These are phyloP conservation scores for Coriaria nepalensis DNA, from an alignment of 306 rosid genomes.

Conservation along the genomic window DNA sequence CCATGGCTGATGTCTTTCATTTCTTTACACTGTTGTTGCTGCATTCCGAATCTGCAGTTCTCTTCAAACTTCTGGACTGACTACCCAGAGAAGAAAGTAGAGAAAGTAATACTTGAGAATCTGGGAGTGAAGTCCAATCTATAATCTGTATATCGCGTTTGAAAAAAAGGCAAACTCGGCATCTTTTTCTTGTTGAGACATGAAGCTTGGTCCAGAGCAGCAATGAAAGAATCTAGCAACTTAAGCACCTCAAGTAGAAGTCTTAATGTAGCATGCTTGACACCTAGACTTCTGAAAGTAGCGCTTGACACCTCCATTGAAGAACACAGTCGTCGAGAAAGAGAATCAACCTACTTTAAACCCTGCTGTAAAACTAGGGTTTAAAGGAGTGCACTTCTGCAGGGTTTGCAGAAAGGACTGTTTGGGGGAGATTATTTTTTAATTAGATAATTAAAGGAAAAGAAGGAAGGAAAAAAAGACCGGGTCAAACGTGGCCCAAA, in stretches of 20 bases:
- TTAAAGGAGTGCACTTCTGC: too few species aligned
- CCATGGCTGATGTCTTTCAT: slow-evolving; percentile 29
- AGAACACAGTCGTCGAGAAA: neutral
- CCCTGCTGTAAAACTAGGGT: too few species aligned
- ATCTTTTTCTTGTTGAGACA: slow-evolving; percentile 13
- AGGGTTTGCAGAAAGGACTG: neutral
- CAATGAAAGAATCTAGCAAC: slow-evolving; percentile 47
- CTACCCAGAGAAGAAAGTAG: slow-evolving; percentile 49
- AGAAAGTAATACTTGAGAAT: slow-evolving; percentile 58
- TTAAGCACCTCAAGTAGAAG: slow-evolving; percentile 67
- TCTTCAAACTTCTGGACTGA: slow-evolving; percentile 41
- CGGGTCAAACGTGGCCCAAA: too few species aligned
- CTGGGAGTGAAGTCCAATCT: slow-evolving; percentile 63
- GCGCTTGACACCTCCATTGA: slow-evolving; percentile 10
- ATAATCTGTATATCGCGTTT: slow-evolving; percentile 61
- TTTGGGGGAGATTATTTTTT: neutral
- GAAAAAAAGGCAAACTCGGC: slow-evolving; percentile 22
- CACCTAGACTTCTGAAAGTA: slow-evolving; percentile 14
- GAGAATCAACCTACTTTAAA: too few species aligned
- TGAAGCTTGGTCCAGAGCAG: slow-evolving; percentile 25
- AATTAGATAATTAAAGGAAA: too few species aligned
- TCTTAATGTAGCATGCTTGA: slow-evolving; percentile 70
- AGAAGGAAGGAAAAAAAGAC: too few species aligned
- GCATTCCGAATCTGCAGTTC: slow-evolving; percentile 27
- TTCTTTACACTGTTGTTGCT: slow-evolving; percentile 28